Percentiles rank a stretch among this genome's conserved stretches.
phyloP scores from a whole-genome alignment of 1,284 basidiomycete species.

The Naganishia cerealis region DNA sequence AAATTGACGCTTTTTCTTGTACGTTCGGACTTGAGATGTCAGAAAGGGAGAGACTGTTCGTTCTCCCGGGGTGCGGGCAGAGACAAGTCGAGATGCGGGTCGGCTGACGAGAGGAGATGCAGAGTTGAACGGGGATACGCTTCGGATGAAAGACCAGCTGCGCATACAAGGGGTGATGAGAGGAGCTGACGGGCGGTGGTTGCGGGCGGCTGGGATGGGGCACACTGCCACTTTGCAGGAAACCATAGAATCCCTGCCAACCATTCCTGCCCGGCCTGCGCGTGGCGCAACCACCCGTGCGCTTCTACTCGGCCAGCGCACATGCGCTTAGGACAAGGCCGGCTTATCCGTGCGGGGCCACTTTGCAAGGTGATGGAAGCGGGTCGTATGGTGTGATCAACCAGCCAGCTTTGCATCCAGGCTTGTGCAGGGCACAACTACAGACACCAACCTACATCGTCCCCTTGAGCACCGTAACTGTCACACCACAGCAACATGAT shows the following conservation, averaged over 20 bases:
- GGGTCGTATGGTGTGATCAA: not conserved
- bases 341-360: conserved; percentile 9
- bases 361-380: too few species aligned
- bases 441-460: not conserved
- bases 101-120: not conserved
- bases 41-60: not conserved
- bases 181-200: not conserved
- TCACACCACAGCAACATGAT: not conserved
- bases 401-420: too few species aligned
- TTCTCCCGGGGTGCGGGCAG: not conserved
- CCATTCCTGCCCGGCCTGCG: not conserved
- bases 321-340: not conserved
- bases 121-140: conserved; percentile 3
- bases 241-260: conserved; percentile 11
- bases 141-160: conserved; percentile 7
- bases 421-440: too few species aligned
- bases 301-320: not conserved
- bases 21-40: conserved; percentile 5
- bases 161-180: conserved; percentile 8
- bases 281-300: not conserved
- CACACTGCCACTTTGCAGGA: too few species aligned
- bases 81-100: not conserved
- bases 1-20: conserved; percentile 30
- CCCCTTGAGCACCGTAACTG: not conserved
- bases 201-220: too few species aligned